Evolutionary conservation across 2,329 filamentous ascomycete species (phyloP), one percentile per base, ranked within the genome.

Genomic region (Neonectria punicea): DNA sequence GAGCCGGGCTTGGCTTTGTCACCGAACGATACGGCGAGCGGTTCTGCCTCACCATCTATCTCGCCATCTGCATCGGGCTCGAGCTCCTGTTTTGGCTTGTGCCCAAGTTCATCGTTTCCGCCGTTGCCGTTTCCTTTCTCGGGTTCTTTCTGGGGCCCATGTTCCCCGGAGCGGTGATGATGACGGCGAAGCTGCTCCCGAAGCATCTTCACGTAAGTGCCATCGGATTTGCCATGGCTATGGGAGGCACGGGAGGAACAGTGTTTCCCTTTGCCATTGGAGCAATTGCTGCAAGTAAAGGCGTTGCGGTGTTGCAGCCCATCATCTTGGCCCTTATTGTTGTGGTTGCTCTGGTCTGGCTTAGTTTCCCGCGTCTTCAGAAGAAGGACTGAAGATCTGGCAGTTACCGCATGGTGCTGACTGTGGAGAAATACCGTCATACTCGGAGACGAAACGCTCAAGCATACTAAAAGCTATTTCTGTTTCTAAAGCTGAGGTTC

Each of bases 141-240:
- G 92, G 92, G 0, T 92, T 93, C 81, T 92, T 93, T 72, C 81
- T 94, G 0, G 92, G 92, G 0, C 92, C 92, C 0, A 78, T 93
- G 64, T 93, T 93, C 74, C 91, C 92, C 0, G 90, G 90, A 1
- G 90, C 87, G 0, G 84, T 94, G 9, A 89, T 92, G n/a, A 85
- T 89, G 1, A 87, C 89, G 5, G 91, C 90, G 0, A 93, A 92
- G 68, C 80, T 94, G 3, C 82, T 94, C 0, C 92, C 92, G 0
- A 85, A 85, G 49, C 85, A 90, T 62, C 81, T 93, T 4, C 92
- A 94, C 69, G 91, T 93, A 7, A 87, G 86, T 6, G 87, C 89
- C 0, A 92, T 94, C 63, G 92, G 92, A 0, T 94, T 94, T 67
- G 90, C 89, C 1, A 89, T 91, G 51, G 91, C 92, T 0, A 87